Conservation (phyloP, 148 eudicot species). For the Amaranthus palmeri region DNA sequence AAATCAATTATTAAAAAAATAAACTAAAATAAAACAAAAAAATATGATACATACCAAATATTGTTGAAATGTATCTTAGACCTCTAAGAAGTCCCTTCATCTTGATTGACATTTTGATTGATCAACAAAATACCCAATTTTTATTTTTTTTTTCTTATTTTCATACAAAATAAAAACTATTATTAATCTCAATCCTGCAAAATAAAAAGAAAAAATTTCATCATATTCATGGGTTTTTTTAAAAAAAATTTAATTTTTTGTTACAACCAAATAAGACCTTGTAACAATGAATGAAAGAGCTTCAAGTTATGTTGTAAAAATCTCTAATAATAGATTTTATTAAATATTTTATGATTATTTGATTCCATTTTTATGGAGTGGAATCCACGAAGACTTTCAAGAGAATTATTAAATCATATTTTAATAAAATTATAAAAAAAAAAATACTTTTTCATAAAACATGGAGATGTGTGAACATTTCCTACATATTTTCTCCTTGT, state of each 20-base stretch:
- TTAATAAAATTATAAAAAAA: background rate
- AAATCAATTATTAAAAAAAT: background rate
- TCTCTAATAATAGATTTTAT: slow-evolving; percentile 7
- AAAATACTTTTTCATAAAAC: background rate
- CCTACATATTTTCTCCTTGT: slow-evolving; percentile 1
- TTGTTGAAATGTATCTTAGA: too few species aligned
- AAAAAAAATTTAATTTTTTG: background rate
- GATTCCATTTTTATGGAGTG: slow-evolving; percentile 16
- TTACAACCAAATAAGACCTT: slow-evolving; percentile 15
- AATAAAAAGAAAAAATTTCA: background rate
- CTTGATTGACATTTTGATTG: slow-evolving; percentile 9
- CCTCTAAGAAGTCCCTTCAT: too few species aligned
- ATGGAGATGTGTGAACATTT: slow-evolving; percentile 5
- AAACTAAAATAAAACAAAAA: background rate
- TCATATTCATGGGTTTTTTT: slow-evolving; percentile 9
- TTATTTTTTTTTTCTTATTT: too few species aligned
- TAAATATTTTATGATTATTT: slow-evolving; percentile 3
- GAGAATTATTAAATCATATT: background rate
- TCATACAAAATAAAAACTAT: background rate
- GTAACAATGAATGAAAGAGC: slow-evolving; percentile 7
- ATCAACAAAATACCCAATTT: background rate
- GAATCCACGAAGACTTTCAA: slow-evolving; percentile 21
- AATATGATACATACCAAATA: background rate
- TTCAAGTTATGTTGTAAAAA: slow-evolving; percentile 12
- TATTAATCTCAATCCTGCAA: slow-evolving; percentile 14